Evolutionary conservation across 139 green algal species (phyloP), one percentile per base, ranked within the genome.

Genomic region (Tetraselmis striata): DNA sequence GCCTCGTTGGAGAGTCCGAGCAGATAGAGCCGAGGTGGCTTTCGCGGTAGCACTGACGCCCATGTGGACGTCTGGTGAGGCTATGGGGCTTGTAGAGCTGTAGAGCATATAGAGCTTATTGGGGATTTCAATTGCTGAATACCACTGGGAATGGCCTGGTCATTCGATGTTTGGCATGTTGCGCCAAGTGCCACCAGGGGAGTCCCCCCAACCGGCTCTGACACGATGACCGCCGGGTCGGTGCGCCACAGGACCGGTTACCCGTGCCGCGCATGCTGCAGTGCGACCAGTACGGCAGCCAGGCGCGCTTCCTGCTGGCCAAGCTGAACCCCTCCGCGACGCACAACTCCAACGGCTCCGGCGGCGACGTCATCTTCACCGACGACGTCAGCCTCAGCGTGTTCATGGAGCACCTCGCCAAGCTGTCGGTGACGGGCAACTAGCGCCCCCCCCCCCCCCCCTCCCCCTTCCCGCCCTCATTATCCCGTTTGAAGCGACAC

Each of bases 361-460:
- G 59, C 18, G 78, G 84, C 30, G 90, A 93, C 32, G 79, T 93
- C 59, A 93, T 94, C 78, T 91, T 93, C 81, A 94, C 91, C 27
- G 91, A 94, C 74, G 91, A 94, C 81, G 90, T 94, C 5, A 87
- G 80, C 2, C 83, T 90, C 59, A 81, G 91, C 77, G 86, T 92
- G 28, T 93, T 93, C 83, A 87, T 93, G 83, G 90, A 92, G 32
- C 88, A 92, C 59, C 84, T 93, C 24, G 75, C 85, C 23, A 75
- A 75, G 31, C 58, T 83, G 45, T 67, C 45, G 11, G 45, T 67
- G 11, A 67, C 45, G 11, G 45, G 45, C 5, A 67, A 67, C 45
- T 67, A 67, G 45, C 45, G 45, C 45, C 45, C 45, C 45, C 45
- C 45, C 18, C 45, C 5, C 45, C 45, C 18, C 45, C 45, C 45